Base-by-base conservation (phyloP, 768 basidiomycete species). In the Podaxis pistillaris region DNA sequence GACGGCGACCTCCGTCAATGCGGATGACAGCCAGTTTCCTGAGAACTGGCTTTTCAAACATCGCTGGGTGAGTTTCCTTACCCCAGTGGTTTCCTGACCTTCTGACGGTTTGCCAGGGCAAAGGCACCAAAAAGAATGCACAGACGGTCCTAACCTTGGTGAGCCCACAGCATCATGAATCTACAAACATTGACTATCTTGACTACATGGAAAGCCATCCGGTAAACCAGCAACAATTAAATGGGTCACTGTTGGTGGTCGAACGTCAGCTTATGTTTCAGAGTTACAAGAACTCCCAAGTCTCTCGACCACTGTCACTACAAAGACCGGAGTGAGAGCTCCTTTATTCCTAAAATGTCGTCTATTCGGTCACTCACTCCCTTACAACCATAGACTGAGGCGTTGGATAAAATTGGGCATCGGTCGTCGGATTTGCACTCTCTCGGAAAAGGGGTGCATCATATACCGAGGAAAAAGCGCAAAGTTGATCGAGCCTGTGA, bases 241-340 rank as follows among this genome's bases (percentile, higher is more conserved):
- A 67, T 93, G 87, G 83, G 71, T 89, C 58, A 90, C 86, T 4
- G 87, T 93, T 7, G 89, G 89, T 17, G 90, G 91, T 2, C 80
- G 90, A 15, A 92, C 91, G 7, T 90, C 90, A 2, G 91, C 91
- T 13, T 88, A 81, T 66, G 86, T 92, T 7, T 69, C 70, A 12
- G 84, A 91, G 72, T 74, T 91, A 9, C 91, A 91, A 70, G 68
- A 70, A 30, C 69, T 76, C 15, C 62, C 74, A 36, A 12, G 22
- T 26, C 40, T 26, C 13, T 30, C 59, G 2, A 28, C 37, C 28
- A 55, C 56, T 17, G 58, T 19, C 26, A 22, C 33, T 5, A 19
- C 12, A n/a, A 51, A 40, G 36, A 58, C 41, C 28, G 17, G 19
- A 9, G 58, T 59, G 28, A 51, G 30, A 38, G 1, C 12, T 56